These are phyloP conservation scores for Simplicillium sp. DNA, from an alignment of 2,329 filamentous ascomycete genomes.

Conservation along the genomic window DNA sequence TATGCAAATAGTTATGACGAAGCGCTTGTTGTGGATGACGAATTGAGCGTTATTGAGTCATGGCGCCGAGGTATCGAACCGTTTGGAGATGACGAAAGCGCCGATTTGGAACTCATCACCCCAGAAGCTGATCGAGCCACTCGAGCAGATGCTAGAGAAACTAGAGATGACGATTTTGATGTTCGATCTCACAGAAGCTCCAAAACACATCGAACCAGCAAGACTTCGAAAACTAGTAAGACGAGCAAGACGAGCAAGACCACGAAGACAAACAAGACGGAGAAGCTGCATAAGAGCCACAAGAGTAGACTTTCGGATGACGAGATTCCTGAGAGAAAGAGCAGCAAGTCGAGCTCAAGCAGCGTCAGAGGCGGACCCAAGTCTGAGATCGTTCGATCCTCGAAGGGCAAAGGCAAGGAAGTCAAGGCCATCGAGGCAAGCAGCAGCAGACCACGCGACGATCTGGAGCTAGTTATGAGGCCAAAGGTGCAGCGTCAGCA, in stretches of 20 bases:
- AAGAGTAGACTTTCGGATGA: slow-evolving; percentile 12
- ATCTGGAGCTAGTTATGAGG: slow-evolving; percentile 29
- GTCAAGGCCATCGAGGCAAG: slow-evolving; percentile 26
- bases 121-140: slow-evolving; percentile 41
- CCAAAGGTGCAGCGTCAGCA: slow-evolving; percentile 36
- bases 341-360: slow-evolving; percentile 9
- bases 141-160: slow-evolving; percentile 19
- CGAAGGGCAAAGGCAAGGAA: slow-evolving; percentile 22
- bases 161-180: slow-evolving; percentile 29
- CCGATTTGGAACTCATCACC: slow-evolving; percentile 48
- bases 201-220: slow-evolving; percentile 8
- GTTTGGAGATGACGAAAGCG: slow-evolving; percentile 34
- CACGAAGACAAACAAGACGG: slow-evolving; percentile 18
- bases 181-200: slow-evolving; percentile 23
- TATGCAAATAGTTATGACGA: slow-evolving; percentile 35
- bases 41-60: slow-evolving; percentile 47
- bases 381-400: slow-evolving; percentile 15
- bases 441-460: slow-evolving; percentile 22
- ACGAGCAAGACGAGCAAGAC: slow-evolving; percentile 16
- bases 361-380: slow-evolving; percentile 23
- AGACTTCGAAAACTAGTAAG: slow-evolving; percentile 13
- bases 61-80: slow-evolving; percentile 49
- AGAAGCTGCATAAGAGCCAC: slow-evolving; percentile 15
- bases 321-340: slow-evolving; percentile 12
- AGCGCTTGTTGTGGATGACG: slow-evolving; percentile 47